A percentile compares a stretch with the other conserved stretches of the same genome.
These are phyloP conservation scores for Hirsutella thompsonii DNA, from an alignment of 2,329 filamentous ascomycete genomes.

Conservation along the genomic window DNA sequence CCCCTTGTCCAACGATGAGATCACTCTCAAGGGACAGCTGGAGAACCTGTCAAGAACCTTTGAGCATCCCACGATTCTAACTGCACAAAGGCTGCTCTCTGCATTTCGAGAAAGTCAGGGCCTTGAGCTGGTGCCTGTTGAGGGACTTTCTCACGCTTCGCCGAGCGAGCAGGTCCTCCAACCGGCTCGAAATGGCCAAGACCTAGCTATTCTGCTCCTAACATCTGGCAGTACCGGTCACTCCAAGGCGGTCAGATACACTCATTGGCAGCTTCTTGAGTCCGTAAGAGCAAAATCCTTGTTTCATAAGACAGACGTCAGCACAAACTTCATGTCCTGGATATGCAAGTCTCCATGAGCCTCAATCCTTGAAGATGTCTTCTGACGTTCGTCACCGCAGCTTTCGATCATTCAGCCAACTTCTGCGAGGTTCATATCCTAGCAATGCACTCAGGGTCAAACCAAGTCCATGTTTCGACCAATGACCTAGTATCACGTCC, in stretches of 20 bases:
- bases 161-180: background rate
- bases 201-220: slow-evolving; percentile 29
- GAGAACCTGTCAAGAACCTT: background rate
- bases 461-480: slow-evolving; percentile 32
- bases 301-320: too few species aligned
- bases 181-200: background rate
- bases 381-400: too few species aligned
- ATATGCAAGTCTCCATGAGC: too few species aligned
- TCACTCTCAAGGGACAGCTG: too few species aligned
- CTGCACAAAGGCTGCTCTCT: background rate
- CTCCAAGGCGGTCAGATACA: slow-evolving; percentile 34
- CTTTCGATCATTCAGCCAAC: slow-evolving; percentile 41
- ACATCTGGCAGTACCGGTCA: slow-evolving; percentile 39
- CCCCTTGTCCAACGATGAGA: too few species aligned
- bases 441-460: slow-evolving; percentile 24
- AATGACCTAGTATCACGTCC: slow-evolving; percentile 26
- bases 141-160: background rate
- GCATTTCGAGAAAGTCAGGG: background rate
- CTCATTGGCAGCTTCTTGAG: slow-evolving; percentile 29
- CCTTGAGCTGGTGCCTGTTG: background rate
- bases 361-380: too few species aligned
- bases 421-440: slow-evolving; percentile 38
- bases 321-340: too few species aligned
- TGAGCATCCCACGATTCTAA: background rate
- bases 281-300: too few species aligned